Conservation (phyloP, 2,329 filamentous ascomycete species). For the Nothomitra cinnamomea region DNA sequence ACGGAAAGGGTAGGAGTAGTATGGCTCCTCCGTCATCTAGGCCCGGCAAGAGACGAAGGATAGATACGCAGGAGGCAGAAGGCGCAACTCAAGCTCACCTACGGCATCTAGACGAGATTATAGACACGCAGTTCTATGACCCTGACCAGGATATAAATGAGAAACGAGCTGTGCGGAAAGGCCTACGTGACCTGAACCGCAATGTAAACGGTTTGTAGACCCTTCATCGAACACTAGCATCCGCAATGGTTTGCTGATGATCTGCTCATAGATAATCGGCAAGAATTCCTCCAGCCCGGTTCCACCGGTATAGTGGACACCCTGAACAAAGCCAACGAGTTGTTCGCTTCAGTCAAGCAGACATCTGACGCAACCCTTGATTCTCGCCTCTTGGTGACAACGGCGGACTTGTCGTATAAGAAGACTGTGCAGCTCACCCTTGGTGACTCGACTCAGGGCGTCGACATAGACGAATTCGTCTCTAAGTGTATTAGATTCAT, state of each 20-base stretch:
- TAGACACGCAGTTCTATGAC: constrained; percentile 46
- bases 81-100: constrained; percentile 19
- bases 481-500: constrained; percentile 82
- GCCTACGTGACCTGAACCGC: constrained; percentile 48
- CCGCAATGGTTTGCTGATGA: constrained; percentile 1
- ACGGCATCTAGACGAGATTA: constrained; percentile 17
- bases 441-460: constrained; percentile 53
- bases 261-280: constrained; percentile 42
- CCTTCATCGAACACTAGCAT: no score
- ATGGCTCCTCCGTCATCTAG: constrained; percentile 21
- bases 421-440: constrained; percentile 59
- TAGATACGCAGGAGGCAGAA: constrained; percentile 26
- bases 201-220: constrained; percentile 36
- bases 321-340: constrained; percentile 46
- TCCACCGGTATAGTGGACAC: constrained; percentile 48
- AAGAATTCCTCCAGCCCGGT: constrained; percentile 50
- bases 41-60: constrained; percentile 28
- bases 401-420: constrained; percentile 64
- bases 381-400: constrained; percentile 65
- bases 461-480: constrained; percentile 85
- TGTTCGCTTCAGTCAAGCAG: constrained; percentile 58
- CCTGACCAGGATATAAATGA: constrained; percentile 66
- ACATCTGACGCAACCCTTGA: constrained; percentile 84
- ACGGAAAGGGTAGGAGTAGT: constrained; percentile 24
- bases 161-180: constrained; percentile 52